Evolutionary conservation across 2,329 filamentous ascomycete genomes (phyloP), one percentile per base, ranked within the genome.

Genomic region (Blumeria graminis): DNA sequence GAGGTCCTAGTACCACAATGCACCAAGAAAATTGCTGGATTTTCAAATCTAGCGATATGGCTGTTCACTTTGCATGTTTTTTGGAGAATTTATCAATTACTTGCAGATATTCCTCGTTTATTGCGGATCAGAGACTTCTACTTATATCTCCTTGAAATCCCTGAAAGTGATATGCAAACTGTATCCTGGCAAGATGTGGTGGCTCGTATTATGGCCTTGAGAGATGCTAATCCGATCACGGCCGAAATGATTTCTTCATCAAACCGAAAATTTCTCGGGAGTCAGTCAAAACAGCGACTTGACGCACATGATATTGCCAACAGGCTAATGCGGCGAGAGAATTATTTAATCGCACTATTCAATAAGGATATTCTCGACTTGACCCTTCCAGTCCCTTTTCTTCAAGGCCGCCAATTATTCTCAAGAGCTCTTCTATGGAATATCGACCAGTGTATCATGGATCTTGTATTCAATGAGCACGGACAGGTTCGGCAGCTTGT

Each of bases 261-360:
- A 59, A 76, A 76, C 61, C 74, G 77, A 58, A 76, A 74, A 60
- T 78, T 77, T 58, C 74, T 60, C 28, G 84, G 85, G 50, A 88
- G 81, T 58, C 87, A 93, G 65, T 93, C 87, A 22, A 94, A 95
- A 67, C 87, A 96, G 69, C 78, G 90, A 60, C 81, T 98, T 62
- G 92, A 95, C 68, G 92, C 92, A 10, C 87, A 95, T 64, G 92
- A 95, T 65, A 96, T 98, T 67, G 92, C 92, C 6, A 98, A 96
- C 65, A 80, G 92, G 35, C 71, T 98, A 50, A 96, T 98, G 92
- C 82, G 92, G 58, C 84, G 86, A 65, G 90, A 95, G 60, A 98
- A 98, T 65, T 98, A 95, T 64, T 77, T 95, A 60, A 95, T 98
- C 63, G 92, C 92, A 4, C 74, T 98, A 64, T 87, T 96, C 71